phyloP scores from a whole-genome alignment of 2,329 filamentous ascomycete genomes.

The Talaromyces sp. region DNA sequence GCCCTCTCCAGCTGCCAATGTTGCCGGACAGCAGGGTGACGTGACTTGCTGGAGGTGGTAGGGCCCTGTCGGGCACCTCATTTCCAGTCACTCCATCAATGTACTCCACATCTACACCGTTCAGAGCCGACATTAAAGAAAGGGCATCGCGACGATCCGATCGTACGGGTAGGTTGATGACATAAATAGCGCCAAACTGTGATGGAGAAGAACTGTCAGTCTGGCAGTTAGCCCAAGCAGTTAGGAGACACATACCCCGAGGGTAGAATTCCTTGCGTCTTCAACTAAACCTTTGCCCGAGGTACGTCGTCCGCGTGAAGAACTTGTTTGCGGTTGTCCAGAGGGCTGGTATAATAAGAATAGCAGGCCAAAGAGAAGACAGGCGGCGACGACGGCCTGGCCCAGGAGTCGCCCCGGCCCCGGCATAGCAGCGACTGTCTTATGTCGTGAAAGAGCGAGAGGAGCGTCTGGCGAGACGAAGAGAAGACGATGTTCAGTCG shows the following conservation, averaged over 20 bases:
- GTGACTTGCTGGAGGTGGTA: slow-evolving; percentile 28
- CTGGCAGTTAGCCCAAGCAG: not conserved
- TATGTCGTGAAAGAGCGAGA: not conserved
- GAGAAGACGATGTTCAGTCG: not conserved
- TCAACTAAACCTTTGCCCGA: slow-evolving; percentile 1
- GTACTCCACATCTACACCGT: slow-evolving; percentile 42
- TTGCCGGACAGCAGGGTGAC: slow-evolving; percentile 20
- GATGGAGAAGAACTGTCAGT: not conserved
- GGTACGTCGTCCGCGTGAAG: not conserved
- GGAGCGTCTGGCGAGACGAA: not conserved
- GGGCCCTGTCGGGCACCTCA: slow-evolving; percentile 38
- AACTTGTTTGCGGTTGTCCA: slow-evolving; percentile 1
- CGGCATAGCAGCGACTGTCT: slow-evolving; percentile 5
- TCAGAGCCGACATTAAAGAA: slow-evolving; percentile 38
- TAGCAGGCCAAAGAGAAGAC: slow-evolving; percentile 8
- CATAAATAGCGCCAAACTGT: slow-evolving; percentile 44
- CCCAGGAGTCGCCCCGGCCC: slow-evolving; percentile 9
- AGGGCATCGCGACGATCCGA: slow-evolving; percentile 50
- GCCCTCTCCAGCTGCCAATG: slow-evolving; percentile 41
- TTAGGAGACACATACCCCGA: slow-evolving; percentile 6
- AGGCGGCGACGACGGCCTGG: slow-evolving; percentile 10
- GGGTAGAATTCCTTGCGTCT: slow-evolving; percentile 9
- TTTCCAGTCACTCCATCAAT: slow-evolving; percentile 41
- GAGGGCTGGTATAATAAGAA: slow-evolving; percentile 11
- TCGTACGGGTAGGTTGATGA: slow-evolving; percentile 44